Conservation (phyloP, 345 rosid genomes). For the Hibiscus mutabilis region DNA sequence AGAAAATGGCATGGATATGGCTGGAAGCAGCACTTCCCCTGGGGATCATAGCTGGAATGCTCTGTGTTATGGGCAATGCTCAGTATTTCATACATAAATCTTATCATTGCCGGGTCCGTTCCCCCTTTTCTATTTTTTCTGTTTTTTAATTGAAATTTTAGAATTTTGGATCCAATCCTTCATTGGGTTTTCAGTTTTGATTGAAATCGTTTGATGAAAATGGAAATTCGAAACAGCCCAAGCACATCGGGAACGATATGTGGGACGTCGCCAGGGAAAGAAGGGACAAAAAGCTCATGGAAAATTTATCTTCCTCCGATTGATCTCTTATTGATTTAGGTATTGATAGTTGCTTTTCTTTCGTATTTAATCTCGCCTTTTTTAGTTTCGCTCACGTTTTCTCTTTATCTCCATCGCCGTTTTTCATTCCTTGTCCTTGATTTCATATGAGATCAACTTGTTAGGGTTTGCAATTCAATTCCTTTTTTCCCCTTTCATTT, state of each 20-base stretch:
- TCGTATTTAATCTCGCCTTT: neutral
- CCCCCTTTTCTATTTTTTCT: neutral
- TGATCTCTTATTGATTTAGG: neutral
- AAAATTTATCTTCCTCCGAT: conserved; percentile 36
- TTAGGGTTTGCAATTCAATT: no score
- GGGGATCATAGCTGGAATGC: conserved; percentile 93
- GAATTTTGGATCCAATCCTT: conserved; percentile 2
- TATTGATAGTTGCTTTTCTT: no score
- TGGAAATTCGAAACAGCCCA: conserved; percentile 47
- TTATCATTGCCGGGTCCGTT: conserved; percentile 70
- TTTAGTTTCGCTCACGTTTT: neutral
- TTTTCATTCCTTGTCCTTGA: neutral
- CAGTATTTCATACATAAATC: conserved; percentile 90
- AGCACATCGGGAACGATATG: conserved; percentile 85
- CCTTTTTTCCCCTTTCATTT: no score
- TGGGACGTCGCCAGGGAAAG: conserved; percentile 98
- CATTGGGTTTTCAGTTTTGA: neutral
- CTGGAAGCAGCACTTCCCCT: conserved; percentile 82
- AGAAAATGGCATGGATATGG: conserved; percentile 49
- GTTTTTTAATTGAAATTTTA: neutral
- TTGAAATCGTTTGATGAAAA: neutral
- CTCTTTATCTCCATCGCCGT: neutral
- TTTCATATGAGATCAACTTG: no score
- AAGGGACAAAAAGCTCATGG: conserved; percentile 80
- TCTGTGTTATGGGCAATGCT: conserved; percentile 71